Conservation (phyloP, 139 green algal species). For the Gonium pectorale region DNA sequence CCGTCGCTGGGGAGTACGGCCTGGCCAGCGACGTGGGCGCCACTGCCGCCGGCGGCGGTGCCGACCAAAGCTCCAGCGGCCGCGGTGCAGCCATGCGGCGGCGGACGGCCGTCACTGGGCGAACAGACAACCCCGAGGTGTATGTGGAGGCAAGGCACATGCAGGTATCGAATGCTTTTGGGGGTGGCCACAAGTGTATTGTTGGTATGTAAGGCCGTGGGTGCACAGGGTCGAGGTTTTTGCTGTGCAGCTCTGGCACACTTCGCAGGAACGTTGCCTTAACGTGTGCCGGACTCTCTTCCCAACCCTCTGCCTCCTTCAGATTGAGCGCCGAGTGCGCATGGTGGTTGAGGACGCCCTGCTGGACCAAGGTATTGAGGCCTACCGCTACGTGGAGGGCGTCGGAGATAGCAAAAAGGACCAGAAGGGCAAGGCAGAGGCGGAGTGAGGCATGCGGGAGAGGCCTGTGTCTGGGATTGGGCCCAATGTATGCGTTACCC, state of each 20-base stretch:
- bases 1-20: not conserved
- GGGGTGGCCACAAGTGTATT: no score
- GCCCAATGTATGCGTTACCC: no score
- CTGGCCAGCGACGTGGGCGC: not conserved
- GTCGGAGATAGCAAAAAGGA: not conserved
- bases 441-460: not conserved
- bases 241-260: no score
- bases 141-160: constrained; percentile 57
- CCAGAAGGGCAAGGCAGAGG: not conserved
- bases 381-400: constrained; percentile 50
- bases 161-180: no score
- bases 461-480: no score
- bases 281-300: no score
- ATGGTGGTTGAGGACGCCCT: constrained; percentile 63
- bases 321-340: constrained; percentile 56
- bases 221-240: not conserved
- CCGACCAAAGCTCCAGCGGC: not conserved
- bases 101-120: not conserved
- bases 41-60: constrained; percentile 15
- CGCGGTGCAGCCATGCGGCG: constrained; percentile 10
- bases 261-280: no score
- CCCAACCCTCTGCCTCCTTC: no score
- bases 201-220: no score
- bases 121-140: constrained; percentile 41
- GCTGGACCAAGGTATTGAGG: constrained; percentile 57